Conservation (phyloP, 768 basidiomycete genomes). For the Astraeus odoratus region DNA sequence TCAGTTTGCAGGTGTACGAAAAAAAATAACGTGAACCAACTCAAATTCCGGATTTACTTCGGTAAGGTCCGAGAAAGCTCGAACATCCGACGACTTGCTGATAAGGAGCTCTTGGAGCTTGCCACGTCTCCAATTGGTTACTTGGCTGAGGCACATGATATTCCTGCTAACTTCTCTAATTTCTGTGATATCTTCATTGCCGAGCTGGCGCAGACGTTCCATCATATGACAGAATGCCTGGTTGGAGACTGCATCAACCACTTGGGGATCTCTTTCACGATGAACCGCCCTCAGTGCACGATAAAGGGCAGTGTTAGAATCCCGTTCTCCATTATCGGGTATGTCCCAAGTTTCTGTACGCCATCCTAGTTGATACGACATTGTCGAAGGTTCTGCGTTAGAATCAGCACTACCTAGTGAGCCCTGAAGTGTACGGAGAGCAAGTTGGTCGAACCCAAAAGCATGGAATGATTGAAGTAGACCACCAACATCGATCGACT, state of each 20-base stretch:
- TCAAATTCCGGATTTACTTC: constrained; percentile 53
- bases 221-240: constrained; percentile 53
- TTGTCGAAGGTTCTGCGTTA: constrained; percentile 31
- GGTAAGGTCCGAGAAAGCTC: constrained; percentile 37
- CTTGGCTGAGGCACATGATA: constrained; percentile 77
- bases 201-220: constrained; percentile 53
- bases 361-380: constrained; percentile 85
- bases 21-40: constrained; percentile 36
- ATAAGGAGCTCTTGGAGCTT: constrained; percentile 22
- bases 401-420: constrained; percentile 28
- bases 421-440: constrained; percentile 55
- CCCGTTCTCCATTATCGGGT: constrained; percentile 48
- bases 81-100: constrained; percentile 27
- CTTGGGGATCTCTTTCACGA: constrained; percentile 55
- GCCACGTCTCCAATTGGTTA: constrained; percentile 52
- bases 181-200: constrained; percentile 74
- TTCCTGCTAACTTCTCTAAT: constrained; percentile 63
- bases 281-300: constrained; percentile 75
- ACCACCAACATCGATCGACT: constrained; percentile 46
- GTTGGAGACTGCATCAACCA: constrained; percentile 45
- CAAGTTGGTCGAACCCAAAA: constrained; percentile 88
- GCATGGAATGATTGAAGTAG: constrained; percentile 77
- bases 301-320: constrained; percentile 61
- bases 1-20: constrained; percentile 4
- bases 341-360: constrained; percentile 94